phyloP scores from a whole-genome alignment of 306 rosid species.

The Glycine tomentella region DNA sequence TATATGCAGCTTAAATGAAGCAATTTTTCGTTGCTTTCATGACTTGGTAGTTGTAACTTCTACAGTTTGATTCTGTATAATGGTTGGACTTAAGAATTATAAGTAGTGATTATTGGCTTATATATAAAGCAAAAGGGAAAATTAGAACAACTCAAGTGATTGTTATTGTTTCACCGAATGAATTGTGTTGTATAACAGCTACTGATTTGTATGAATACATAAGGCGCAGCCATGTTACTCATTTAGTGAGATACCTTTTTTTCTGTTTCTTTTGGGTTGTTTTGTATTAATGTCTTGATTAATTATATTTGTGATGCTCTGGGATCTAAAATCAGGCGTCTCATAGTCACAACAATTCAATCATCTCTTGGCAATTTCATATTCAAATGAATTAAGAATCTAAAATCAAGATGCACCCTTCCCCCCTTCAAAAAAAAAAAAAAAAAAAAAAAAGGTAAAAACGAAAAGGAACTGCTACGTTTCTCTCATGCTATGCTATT shows the following conservation, averaged over 20 bases:
- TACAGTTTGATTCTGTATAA: slow-evolving; percentile 37
- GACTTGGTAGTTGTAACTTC: slow-evolving; percentile 42
- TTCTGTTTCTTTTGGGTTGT: background rate
- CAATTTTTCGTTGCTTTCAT: slow-evolving; percentile 62
- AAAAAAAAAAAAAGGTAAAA: no score
- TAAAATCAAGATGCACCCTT: background rate
- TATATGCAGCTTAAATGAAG: slow-evolving; percentile 61
- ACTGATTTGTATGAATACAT: slow-evolving; percentile 1
- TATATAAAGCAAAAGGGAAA: background rate
- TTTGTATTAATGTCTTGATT: background rate
- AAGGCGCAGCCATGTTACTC: background rate
- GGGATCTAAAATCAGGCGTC: background rate
- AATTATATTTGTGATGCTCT: background rate
- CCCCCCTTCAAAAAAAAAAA: background rate
- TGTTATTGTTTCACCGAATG: slow-evolving; percentile 3
- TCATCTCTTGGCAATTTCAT: background rate
- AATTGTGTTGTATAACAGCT: slow-evolving; percentile 36
- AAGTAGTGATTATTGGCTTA: slow-evolving; percentile 24
- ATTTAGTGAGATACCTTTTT: background rate
- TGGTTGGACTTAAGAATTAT: background rate
- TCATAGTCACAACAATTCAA: no score
- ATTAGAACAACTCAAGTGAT: slow-evolving; percentile 29
- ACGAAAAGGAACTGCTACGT: background rate
- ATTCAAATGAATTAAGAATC: background rate
- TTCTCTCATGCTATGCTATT: background rate